phyloP scores from a whole-genome alignment of 2,329 filamentous ascomycete species.

The Pestalotiopsis sp. region DNA sequence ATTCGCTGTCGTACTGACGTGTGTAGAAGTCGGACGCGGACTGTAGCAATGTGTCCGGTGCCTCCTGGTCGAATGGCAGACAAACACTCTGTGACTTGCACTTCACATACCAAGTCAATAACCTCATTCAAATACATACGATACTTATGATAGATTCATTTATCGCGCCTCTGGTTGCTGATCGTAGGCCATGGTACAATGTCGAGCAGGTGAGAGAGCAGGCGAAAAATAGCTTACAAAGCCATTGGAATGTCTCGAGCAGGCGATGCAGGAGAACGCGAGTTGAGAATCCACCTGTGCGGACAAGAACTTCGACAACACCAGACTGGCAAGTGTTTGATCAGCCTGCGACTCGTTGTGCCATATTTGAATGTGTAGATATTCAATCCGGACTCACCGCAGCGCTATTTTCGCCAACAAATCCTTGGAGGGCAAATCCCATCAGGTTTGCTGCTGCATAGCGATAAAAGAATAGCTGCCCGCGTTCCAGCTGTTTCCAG shows the following conservation, averaged over 20 bases:
- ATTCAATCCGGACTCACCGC: constrained; percentile 33
- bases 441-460: constrained; percentile 65
- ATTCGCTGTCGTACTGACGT: constrained; percentile 66
- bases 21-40: constrained; percentile 68
- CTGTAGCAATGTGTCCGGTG: constrained; percentile 60
- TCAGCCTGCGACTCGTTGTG: not conserved
- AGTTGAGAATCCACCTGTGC: constrained; percentile 68
- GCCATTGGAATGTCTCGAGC: constrained; percentile 44
- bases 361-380: not conserved
- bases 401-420: constrained; percentile 43
- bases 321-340: constrained; percentile 34
- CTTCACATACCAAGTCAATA: not conserved
- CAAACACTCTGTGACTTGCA: constrained; percentile 63
- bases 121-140: not conserved
- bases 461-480: constrained; percentile 66
- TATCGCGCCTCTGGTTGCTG: too few species aligned
- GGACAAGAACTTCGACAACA: constrained; percentile 64
- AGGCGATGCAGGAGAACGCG: constrained; percentile 61
- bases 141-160: too few species aligned
- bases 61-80: constrained; percentile 64
- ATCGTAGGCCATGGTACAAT: too few species aligned
- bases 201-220: too few species aligned
- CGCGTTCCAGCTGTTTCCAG: constrained; percentile 66
- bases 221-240: constrained; percentile 19
- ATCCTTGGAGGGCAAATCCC: constrained; percentile 42